Base-by-base conservation (phyloP, 805 yeast genomes). In the Saccharomycopsis sp. region DNA sequence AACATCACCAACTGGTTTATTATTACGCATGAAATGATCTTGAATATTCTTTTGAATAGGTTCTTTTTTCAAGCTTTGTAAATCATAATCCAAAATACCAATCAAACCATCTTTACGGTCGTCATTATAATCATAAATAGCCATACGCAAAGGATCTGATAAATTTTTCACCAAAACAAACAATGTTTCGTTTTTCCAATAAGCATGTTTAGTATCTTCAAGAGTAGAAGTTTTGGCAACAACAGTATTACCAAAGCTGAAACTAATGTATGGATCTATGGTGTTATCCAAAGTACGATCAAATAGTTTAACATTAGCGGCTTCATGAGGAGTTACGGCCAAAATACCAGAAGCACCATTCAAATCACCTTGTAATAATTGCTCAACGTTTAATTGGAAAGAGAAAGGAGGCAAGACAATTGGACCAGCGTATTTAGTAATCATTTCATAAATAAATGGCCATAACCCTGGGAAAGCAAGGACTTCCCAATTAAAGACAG, bases 381-480 rank as follows among this genome's bases (percentile, higher is more conserved):
- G 96, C 56, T 94, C 95, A 34, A 92, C 72, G 53, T 94, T 92
- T 56, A 92, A 64, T 64, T 92, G 95, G 68, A 88, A 83, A 3
- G 96, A 86, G 49, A 92, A 78, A 12, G 99, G 99, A 34, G 82
- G 69, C 53, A 85, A 81, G 36, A 89, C 55, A 66, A 92, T 74
- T 23, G 96, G 92, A 8, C 97, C 97, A 39, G 75, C 77, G 61
- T 80, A 88, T 56, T 87, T 84, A 53, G 72, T 74, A 20, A 87
- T 74, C 85, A 88, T 79, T 54, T 81, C 86, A 57, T 82, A 80
- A 52, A 89, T 79, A 54, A 86, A 74, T 39, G 85, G 75, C 50
- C 74, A 74, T 39, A 92, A 63, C 33, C 98, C 98, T 12, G 99
- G 99, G 40, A 92, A 60, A 37, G 81, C 66, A 54, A 88, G 74